phyloP scores from a whole-genome alignment of 2,329 filamentous ascomycete genomes.

The Trichoderma afroharzianum region DNA sequence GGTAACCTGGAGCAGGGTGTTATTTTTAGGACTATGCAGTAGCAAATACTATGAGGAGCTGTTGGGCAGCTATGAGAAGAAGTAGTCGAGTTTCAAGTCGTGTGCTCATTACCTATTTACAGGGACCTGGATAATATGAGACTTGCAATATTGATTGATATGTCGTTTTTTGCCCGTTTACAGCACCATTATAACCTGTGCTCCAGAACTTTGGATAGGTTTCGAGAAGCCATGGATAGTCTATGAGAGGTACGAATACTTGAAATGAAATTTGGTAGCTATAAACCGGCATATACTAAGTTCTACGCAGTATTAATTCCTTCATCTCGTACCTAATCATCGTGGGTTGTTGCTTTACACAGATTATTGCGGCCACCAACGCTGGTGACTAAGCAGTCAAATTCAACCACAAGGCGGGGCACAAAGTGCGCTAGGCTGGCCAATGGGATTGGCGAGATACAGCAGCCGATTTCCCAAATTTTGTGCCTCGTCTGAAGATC shows the following conservation, averaged over 20 bases:
- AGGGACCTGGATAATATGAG: not conserved
- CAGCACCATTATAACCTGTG: not conserved
- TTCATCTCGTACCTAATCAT: not conserved
- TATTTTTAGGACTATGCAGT: not conserved
- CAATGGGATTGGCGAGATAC: not conserved
- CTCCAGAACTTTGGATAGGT: not conserved
- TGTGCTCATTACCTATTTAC: not conserved
- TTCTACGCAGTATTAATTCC: not conserved
- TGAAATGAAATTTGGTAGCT: not conserved
- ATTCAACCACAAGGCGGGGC: not conserved
- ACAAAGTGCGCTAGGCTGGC: not conserved
- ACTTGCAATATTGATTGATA: not conserved
- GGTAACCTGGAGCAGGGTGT: not conserved
- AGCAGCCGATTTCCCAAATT: constrained; percentile 14
- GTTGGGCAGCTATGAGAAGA: not conserved
- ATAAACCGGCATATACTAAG: not conserved
- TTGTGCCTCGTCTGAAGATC: constrained; percentile 17
- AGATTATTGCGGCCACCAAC: not conserved
- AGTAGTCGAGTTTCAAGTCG: not conserved
- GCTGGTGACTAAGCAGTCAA: constrained; percentile 8
- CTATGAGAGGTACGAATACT: not conserved
- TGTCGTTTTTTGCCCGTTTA: not conserved
- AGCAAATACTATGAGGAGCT: not conserved
- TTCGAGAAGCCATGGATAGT: not conserved
- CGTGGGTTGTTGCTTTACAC: not conserved